A percentile compares a stretch with the other conserved stretches of the same genome.
Conservation (phyloP, 805 yeast genomes). For the Candida saitoana region DNA sequence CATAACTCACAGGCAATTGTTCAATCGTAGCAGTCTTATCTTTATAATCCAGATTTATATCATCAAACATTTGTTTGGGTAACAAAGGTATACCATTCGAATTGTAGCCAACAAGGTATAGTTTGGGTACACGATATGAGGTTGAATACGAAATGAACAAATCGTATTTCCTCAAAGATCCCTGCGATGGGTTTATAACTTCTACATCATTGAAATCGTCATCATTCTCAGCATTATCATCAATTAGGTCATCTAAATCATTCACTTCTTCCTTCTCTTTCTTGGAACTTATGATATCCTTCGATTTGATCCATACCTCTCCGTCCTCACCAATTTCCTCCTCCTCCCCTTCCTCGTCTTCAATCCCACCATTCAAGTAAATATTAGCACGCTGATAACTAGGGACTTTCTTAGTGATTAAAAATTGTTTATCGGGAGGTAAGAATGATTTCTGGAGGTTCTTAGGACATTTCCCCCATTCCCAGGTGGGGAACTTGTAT, state of each 20-base stretch:
- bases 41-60: slow-evolving; percentile 84
- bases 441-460: slow-evolving; percentile 56
- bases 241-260: slow-evolving; percentile 46
- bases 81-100: slow-evolving; percentile 79
- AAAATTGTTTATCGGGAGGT: slow-evolving; percentile 81
- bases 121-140: slow-evolving; percentile 91
- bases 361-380: slow-evolving; percentile 43
- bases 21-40: slow-evolving; percentile 97
- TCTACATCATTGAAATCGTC: slow-evolving; percentile 33
- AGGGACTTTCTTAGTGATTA: slow-evolving; percentile 88
- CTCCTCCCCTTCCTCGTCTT: slow-evolving; percentile 44
- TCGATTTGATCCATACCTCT: slow-evolving; percentile 57
- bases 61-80: slow-evolving; percentile 92
- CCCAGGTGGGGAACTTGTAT: slow-evolving; percentile 94
- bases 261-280: slow-evolving; percentile 14
- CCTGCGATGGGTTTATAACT: slow-evolving; percentile 20
- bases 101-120: slow-evolving; percentile 85
- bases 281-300: slow-evolving; percentile 5
- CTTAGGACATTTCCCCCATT: slow-evolving; percentile 55
- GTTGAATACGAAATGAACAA: slow-evolving; percentile 90
- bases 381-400: slow-evolving; percentile 67
- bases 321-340: slow-evolving; percentile 35
- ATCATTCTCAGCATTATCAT: slow-evolving; percentile 25
- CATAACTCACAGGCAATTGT: slow-evolving; percentile 75
- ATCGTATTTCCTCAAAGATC: slow-evolving; percentile 68